Base-by-base conservation (phyloP, 2,329 filamentous ascomycete genomes). In the Aspergillus glaucus region DNA sequence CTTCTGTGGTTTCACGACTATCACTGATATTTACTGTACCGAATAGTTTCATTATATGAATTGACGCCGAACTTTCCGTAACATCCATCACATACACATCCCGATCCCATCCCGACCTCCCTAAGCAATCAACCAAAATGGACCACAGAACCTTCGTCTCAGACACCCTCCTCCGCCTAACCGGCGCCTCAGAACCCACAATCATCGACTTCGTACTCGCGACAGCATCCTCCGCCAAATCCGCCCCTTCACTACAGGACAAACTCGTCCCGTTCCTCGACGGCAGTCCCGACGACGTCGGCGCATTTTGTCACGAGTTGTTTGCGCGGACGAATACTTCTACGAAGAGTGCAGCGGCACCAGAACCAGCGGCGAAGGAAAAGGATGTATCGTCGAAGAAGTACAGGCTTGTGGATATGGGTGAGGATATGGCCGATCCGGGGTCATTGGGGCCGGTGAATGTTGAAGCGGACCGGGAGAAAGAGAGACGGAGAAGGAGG, bases 121-220 rank as follows among this genome's bases (percentile, higher is more conserved):
- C 26, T 12, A 30, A 30, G 5, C 30, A 40, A 32, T 12, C 17
- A 15, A 28, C 45, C 24, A 62, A 46, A 10, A 72, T 72, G 70
- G 67, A 71, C 43, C 61, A 65, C 50, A 63, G 63, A 46, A 67
- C 64, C 12, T 72, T 72, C 48, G 62, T 72, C n/a, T 78, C 75
- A 45, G 76, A 79, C 59, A 72, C 75, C 48, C 68, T 79, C 48
- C 69, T 78, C 55, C 74, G 72, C 49, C 69, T 81, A 45, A 75
- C 77, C 34, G 78, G 78, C 53, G 78, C 74, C 43, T 79, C 77
- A 36, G 79, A 81, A 51, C 67, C 74, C 32, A 79, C 79, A 45
- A 70, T 79, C 44, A 66, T 81, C 52, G 79, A 81, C 64, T 81
- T 80, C 55, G 72, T 81, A 21, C 71, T 79, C 47, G 75, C 76